Conservation (phyloP, 129 eudicot genomes). For the Mikania micrantha region DNA sequence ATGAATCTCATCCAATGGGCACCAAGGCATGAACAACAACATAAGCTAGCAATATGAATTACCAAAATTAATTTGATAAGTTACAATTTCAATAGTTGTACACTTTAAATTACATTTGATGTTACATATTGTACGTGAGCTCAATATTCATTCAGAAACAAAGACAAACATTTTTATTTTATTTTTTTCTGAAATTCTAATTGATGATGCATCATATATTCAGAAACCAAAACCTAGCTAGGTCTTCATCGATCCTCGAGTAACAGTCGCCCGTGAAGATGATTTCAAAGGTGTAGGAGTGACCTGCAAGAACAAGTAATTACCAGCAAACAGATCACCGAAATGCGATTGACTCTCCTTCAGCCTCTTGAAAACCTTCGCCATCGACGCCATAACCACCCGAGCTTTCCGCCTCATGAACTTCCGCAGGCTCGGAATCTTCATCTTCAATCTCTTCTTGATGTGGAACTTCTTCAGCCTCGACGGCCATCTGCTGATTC, state of each 20-base stretch:
- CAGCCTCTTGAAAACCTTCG: conserved; percentile 51
- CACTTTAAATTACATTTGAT: too few species aligned
- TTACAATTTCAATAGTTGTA: too few species aligned
- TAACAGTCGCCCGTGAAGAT: background rate
- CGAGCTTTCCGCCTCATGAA: conserved; percentile 50
- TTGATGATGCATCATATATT: too few species aligned
- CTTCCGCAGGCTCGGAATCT: conserved; percentile 55
- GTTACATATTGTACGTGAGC: too few species aligned
- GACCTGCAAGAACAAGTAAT: conserved; percentile 81
- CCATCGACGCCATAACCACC: conserved; percentile 28
- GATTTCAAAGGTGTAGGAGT: conserved; percentile 54
- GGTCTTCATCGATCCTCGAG: background rate
- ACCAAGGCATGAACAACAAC: too few species aligned
- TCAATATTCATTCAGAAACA: too few species aligned
- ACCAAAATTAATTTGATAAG: too few species aligned
- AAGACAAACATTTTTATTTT: too few species aligned
- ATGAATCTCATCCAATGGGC: too few species aligned
- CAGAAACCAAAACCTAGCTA: too few species aligned
- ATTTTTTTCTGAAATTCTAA: too few species aligned
- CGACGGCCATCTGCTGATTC: conserved; percentile 22
- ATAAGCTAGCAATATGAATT: too few species aligned
- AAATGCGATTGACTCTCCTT: conserved; percentile 72
- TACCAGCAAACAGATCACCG: conserved; percentile 88
- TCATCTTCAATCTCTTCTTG: conserved; percentile 49
- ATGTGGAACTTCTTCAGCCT: conserved; percentile 35